phyloP scores from a whole-genome alignment of 164 flowering plant genomes.

The Magnolia officinalis region DNA sequence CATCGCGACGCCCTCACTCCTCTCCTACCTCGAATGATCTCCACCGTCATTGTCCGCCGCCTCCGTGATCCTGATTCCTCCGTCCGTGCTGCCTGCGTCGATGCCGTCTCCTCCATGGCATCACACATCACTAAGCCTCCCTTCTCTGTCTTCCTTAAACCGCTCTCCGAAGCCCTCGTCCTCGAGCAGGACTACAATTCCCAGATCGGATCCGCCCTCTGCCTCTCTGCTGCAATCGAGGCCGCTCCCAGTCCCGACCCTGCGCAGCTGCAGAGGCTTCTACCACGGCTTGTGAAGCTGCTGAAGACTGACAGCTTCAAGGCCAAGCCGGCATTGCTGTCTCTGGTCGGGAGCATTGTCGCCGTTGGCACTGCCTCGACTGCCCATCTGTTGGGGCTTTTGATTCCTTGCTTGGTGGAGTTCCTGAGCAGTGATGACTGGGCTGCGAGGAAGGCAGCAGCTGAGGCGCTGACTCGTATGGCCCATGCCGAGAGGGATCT shows the following conservation, averaged over 20 bases:
- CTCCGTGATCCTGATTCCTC: slow-evolving; percentile 74
- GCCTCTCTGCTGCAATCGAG: slow-evolving; percentile 69
- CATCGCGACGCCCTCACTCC: slow-evolving; percentile 54
- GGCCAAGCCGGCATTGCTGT: slow-evolving; percentile 65
- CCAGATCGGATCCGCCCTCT: slow-evolving; percentile 74
- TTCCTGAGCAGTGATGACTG: slow-evolving; percentile 76
- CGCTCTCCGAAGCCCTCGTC: slow-evolving; percentile 56
- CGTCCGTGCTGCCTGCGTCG: slow-evolving; percentile 62
- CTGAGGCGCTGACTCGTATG: slow-evolving; percentile 62
- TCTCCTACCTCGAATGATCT: slow-evolving; percentile 56
- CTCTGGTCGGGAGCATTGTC: slow-evolving; percentile 59
- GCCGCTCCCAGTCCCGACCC: slow-evolving; percentile 56
- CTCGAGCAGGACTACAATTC: slow-evolving; percentile 65
- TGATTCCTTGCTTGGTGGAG: slow-evolving; percentile 52
- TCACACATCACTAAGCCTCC: slow-evolving; percentile 39
- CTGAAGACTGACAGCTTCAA: slow-evolving; percentile 54
- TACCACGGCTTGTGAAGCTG: slow-evolving; percentile 64
- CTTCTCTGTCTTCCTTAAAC: slow-evolving; percentile 50
- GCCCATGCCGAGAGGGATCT: slow-evolving; percentile 60
- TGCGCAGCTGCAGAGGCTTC: slow-evolving; percentile 39
- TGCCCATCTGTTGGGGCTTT: slow-evolving; percentile 30
- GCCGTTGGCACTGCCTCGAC: slow-evolving; percentile 42
- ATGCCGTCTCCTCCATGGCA: slow-evolving; percentile 43
- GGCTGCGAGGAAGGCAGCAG: slow-evolving; percentile 82
- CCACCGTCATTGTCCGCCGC: slow-evolving; percentile 43